phyloP scores from a whole-genome alignment of 371 early-diverging fungal species.

The Basidiobolus meristosporus region DNA sequence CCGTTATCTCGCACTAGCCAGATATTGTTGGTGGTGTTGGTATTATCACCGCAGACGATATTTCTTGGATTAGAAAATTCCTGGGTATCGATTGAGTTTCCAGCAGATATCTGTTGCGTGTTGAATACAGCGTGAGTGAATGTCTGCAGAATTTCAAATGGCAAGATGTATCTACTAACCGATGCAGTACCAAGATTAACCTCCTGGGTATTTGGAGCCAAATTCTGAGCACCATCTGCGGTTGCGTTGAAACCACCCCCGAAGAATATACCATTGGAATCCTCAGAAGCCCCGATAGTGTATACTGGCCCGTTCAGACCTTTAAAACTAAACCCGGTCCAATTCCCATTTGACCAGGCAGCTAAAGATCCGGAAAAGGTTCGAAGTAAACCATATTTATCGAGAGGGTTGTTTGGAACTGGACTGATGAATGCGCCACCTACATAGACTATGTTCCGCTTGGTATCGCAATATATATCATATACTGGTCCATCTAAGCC shows the following conservation, averaged over 20 bases:
- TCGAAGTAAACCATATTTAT: background rate
- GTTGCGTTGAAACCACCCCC: slow-evolving; percentile 27
- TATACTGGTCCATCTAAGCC: slow-evolving; percentile 53
- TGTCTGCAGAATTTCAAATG: background rate
- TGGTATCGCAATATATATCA: slow-evolving; percentile 33
- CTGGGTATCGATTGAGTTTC: background rate
- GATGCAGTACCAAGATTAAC: slow-evolving; percentile 7
- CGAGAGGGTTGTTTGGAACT: slow-evolving; percentile 1
- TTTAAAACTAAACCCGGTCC: slow-evolving; percentile 31
- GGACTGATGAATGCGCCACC: slow-evolving; percentile 27
- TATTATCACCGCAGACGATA: slow-evolving; percentile 19
- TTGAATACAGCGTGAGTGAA: background rate
- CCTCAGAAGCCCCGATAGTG: slow-evolving; percentile 11
- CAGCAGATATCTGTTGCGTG: slow-evolving; percentile 5
- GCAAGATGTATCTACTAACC: slow-evolving; percentile 2
- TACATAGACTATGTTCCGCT: slow-evolving; percentile 18
- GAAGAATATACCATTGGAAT: slow-evolving; percentile 15
- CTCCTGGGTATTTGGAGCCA: slow-evolving; percentile 10
- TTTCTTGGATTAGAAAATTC: slow-evolving; percentile 19
- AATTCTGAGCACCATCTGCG: slow-evolving; percentile 9
- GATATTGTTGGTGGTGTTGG: slow-evolving; percentile 14
- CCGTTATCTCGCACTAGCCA: slow-evolving; percentile 45
- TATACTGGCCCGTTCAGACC: slow-evolving; percentile 33
- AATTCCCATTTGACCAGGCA: slow-evolving; percentile 20
- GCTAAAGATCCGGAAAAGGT: slow-evolving; percentile 31